phyloP scores from a whole-genome alignment of 768 basidiomycete genomes.

The Boletus subcaerulescens region DNA sequence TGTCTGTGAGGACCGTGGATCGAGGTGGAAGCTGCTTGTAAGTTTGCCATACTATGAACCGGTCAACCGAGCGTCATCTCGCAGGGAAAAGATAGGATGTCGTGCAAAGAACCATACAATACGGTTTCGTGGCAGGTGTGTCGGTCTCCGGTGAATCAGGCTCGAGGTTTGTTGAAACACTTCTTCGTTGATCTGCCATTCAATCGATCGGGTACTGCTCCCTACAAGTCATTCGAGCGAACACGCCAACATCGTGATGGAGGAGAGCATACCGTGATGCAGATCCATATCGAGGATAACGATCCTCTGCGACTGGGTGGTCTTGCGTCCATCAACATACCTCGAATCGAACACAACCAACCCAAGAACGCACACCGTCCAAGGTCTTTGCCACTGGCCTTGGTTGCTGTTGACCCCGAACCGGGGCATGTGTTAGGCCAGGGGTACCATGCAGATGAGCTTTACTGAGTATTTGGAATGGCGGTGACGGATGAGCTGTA shows the following conservation, averaged over 20 bases:
- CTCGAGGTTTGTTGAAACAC: slow-evolving; percentile 69
- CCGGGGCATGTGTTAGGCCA: no score
- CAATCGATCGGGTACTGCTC: slow-evolving; percentile 91
- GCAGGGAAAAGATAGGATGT: slow-evolving; percentile 88
- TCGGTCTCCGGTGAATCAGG: slow-evolving; percentile 30
- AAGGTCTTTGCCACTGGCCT: no score
- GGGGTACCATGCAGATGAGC: no score
- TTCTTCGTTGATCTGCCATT: slow-evolving; percentile 90
- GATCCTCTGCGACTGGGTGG: slow-evolving; percentile 21
- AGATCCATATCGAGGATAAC: slow-evolving; percentile 83
- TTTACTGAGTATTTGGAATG: no score
- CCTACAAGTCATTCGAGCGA: slow-evolving; percentile 42
- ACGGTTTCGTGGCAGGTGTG: slow-evolving; percentile 38
- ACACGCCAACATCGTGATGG: neutral
- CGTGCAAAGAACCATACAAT: slow-evolving; percentile 91
- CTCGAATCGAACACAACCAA: no score
- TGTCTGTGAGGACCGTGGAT: slow-evolving; percentile 18
- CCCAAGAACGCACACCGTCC: no score
- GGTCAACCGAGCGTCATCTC: slow-evolving; percentile 49
- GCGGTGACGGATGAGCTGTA: no score
- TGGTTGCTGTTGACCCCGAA: no score
- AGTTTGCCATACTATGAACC: slow-evolving; percentile 70
- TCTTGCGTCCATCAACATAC: no score
- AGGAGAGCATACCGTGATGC: slow-evolving; percentile 22
- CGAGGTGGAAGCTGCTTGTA: slow-evolving; percentile 76